Percentiles rank a stretch among this genome's conserved stretches.
These are phyloP conservation scores for Forsythia viridissima DNA, from an alignment of 257 asterid genomes.

Conservation along the genomic window DNA sequence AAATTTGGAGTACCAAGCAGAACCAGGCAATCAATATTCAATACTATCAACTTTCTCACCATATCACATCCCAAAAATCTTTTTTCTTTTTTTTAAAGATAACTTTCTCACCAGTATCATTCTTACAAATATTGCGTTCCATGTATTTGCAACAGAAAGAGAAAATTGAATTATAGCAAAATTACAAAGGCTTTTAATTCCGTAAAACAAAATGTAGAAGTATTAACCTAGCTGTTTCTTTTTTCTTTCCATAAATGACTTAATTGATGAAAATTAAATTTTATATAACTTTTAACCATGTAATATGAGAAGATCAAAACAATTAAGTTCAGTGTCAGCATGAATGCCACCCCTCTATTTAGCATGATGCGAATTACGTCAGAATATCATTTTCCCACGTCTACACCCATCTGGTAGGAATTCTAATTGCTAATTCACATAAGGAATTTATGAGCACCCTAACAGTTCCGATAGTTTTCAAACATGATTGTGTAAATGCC, in stretches of 20 bases:
- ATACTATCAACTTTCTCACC: neutral
- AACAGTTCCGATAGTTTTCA: neutral
- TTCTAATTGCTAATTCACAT: neutral
- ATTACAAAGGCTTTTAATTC: neutral
- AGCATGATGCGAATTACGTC: neutral
- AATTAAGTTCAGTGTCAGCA: neutral
- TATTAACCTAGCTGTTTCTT: neutral
- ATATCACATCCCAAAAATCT: neutral
- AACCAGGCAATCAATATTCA: constrained; percentile 1
- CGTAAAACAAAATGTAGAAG: neutral
- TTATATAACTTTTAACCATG: neutral
- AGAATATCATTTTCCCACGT: neutral
- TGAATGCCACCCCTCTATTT: neutral
- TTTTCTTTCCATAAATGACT: neutral
- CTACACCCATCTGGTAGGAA: neutral
- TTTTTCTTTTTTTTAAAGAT: neutral
- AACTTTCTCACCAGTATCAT: neutral
- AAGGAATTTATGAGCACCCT: neutral
- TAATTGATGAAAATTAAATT: neutral
- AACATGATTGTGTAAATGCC: neutral
- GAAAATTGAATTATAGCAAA: neutral
- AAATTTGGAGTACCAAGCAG: neutral
- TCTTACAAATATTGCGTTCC: neutral
- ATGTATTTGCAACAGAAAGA: neutral
- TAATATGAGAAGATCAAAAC: neutral